phyloP scores from a whole-genome alignment of 495 filamentous ascomycete species.

The Talaromyces nanjingensis region DNA sequence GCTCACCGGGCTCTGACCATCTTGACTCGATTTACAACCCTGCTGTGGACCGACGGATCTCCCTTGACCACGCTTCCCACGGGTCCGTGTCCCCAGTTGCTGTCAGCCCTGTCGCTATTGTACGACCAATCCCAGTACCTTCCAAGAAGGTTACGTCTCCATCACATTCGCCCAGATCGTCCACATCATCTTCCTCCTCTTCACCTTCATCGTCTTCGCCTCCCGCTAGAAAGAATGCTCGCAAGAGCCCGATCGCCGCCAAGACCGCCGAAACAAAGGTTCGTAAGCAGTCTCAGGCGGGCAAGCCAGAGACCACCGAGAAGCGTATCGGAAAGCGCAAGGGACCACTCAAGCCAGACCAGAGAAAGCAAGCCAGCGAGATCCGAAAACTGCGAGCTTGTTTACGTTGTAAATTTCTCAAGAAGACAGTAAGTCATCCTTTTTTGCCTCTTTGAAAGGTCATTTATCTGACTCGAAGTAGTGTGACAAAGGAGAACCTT shows the following conservation, averaged over 20 bases:
- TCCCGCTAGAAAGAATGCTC: slow-evolving; percentile 56
- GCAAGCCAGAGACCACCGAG: slow-evolving; percentile 71
- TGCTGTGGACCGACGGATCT: slow-evolving; percentile 22
- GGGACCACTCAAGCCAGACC: slow-evolving; percentile 84
- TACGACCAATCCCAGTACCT: slow-evolving; percentile 55
- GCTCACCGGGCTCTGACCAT: slow-evolving; percentile 60
- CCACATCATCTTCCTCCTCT: slow-evolving; percentile 37
- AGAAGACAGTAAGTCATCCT: slow-evolving; percentile 64
- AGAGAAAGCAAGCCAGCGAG: slow-evolving; percentile 88
- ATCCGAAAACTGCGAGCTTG: slow-evolving; percentile 89
- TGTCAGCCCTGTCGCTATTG: slow-evolving; percentile 61
- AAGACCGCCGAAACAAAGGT: slow-evolving; percentile 78
- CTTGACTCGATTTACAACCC: slow-evolving; percentile 54
- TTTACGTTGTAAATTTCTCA: slow-evolving; percentile 93
- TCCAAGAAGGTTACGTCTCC: slow-evolving; percentile 62
- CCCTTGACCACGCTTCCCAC: slow-evolving; percentile 31
- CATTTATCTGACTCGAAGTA: slow-evolving; percentile 11
- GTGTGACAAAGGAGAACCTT: slow-evolving; percentile 92
- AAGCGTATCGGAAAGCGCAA: slow-evolving; percentile 84
- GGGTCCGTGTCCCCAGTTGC: slow-evolving; percentile 44
- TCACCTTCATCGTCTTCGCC: slow-evolving; percentile 58
- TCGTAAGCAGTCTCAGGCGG: slow-evolving; percentile 60
- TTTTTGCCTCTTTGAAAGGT: not conserved
- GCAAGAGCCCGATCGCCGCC: slow-evolving; percentile 68
- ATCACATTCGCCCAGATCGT: slow-evolving; percentile 49